Base-by-base conservation (phyloP, 169 alveolate species). In the Cryptosporidium tyzzeri region DNA sequence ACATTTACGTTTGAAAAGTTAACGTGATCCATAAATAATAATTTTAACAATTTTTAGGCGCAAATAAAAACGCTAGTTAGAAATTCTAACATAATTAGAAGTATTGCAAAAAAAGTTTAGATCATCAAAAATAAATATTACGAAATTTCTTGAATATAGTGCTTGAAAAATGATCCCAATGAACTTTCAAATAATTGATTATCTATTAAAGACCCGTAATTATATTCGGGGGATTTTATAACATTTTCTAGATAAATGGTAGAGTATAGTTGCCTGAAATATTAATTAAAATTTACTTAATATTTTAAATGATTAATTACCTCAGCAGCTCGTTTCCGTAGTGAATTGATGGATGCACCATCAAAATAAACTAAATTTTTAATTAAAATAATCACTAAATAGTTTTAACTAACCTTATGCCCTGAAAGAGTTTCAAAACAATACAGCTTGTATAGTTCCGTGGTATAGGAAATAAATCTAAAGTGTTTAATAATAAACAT, bases 401-500 rank as follows among this genome's bases (percentile, higher is more conserved):
- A 33, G 6, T 9, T 35, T 55, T 31, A 62, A 80, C 89, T 44
- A 45, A 80, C 89, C 89, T 80, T 80, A 26, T 80, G 89, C 41
- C 89, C 89, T 37, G 89, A 80, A 37, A 80, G 75, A n/a, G 75
- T 65, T 39, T 80, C 89, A 80, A 62, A 65, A 2, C 74, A 80
- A 62, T 29, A 80, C 23, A 80, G 31, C 67, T 65, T 61, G 75
- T 80, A 80, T 26, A 39, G 26, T 37, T 69, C 75, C 12, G 89
- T 80, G 9, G 89, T 80, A 31, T 80, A 80, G 8, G 75, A 80
- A 48, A 23, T 80, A 48, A 80, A 80, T 1, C 89, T 80, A 37
- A 41, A 29, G 0, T 48, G 21, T 16, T 48, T 16, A 48, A 45
- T 8, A 61, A 35, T 37, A 53, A 55, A 39, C 2, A n/a, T 33